Evolutionary conservation across 176 grass and related monocot genomes (phyloP), one percentile per base, ranked within the genome.

Genomic region (Elaeis guineensis): DNA sequence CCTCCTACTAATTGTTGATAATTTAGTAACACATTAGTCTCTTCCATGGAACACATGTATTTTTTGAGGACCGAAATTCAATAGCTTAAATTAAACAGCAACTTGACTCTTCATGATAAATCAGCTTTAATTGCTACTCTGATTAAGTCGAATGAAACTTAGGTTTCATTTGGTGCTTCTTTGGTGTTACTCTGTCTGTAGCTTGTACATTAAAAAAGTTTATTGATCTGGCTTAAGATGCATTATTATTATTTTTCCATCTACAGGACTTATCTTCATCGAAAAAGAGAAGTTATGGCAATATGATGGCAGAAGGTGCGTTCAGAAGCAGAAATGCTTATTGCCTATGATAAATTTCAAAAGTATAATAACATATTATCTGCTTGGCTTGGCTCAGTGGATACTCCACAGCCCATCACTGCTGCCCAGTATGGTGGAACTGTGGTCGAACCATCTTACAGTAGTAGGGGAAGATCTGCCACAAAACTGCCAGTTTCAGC

Each of bases 401-500:
- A 83, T 56, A 72, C 73, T 0, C 86, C 90, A 72, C 82, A 12
- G 35, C 35, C 2, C 83, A 48, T 25, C 62, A 57, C 65, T 75
- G 73, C 76, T 22, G 16, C 25, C 35, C 49, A 59, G 22, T 80
- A 63, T 61, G 58, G 5, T 77, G 80, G 62, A 63, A 59, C 72
- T 63, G 62, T 65, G 22, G 61, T 72, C 6, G 82, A 78, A 61
- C 83, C 73, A 50, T 52, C 76, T 0, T 89, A 78, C 54, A 68
- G 65, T 19, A 52, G 64, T 19, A 90, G 78, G 55, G 80, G 61
- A 22, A 90, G 81, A 63, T 72, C 92, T 50, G 92, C 78, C 49
- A 77, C 84, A 16, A 97, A 97, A 73, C 87, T 97, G 53, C 92
- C 81, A n/a, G 92, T 97, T 44, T 97, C 92, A 25, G 92, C 92